phyloP scores from a whole-genome alignment of 805 yeast species.

The Sporopachydermia quercuum region DNA sequence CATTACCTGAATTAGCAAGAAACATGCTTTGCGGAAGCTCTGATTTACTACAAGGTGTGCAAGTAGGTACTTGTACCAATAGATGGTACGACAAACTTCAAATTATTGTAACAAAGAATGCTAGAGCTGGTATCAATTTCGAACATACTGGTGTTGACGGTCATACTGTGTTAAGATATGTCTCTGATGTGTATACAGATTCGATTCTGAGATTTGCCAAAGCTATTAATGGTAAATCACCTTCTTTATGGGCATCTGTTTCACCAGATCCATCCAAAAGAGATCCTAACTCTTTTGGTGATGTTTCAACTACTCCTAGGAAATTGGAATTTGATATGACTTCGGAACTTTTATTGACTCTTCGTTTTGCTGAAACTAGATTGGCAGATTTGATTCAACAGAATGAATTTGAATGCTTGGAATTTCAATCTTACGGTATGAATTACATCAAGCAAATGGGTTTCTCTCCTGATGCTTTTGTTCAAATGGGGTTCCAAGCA shows the following conservation, averaged over 20 bases:
- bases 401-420: conserved; percentile 72
- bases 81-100: conserved; percentile 92
- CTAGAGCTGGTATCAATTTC: conserved; percentile 85
- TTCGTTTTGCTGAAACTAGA: conserved; percentile 84
- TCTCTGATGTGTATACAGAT: conserved; percentile 83
- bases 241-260: conserved; percentile 48
- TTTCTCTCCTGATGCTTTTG: conserved; percentile 86
- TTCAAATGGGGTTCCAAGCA: conserved; percentile 87
- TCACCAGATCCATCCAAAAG: conserved; percentile 33
- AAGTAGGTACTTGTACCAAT: conserved; percentile 86
- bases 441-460: conserved; percentile 70
- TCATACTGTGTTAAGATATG: conserved; percentile 79
- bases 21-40: conserved; percentile 84
- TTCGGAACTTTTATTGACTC: conserved; percentile 58
- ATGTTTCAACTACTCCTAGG: conserved; percentile 53
- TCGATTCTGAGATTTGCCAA: conserved; percentile 78
- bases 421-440: conserved; percentile 53
- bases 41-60: conserved; percentile 67
- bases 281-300: conserved; percentile 27
- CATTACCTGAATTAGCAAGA: conserved; percentile 45
- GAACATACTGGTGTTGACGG: conserved; percentile 94
- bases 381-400: conserved; percentile 78
- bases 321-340: conserved; percentile 76
- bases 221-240: conserved; percentile 61
- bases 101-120: conserved; percentile 73